Percentiles rank a stretch among this genome's conserved stretches.
Evolutionary conservation across 768 basidiomycete genomes (phyloP).

Genomic region (Gyrodon lividus): DNA sequence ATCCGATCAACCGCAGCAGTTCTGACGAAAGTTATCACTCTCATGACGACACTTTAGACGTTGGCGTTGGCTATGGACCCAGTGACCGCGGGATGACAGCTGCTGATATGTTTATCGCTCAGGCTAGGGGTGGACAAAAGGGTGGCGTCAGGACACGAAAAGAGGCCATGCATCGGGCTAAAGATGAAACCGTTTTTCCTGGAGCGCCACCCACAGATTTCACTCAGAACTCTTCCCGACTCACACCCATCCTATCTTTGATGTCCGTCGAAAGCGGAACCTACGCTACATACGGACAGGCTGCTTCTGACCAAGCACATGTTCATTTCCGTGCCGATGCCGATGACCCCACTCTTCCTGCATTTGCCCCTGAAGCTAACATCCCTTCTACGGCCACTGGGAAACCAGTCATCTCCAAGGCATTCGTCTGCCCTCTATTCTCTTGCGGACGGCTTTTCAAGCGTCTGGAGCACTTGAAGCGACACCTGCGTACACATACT

Average conservation of each 20-base stretch:
- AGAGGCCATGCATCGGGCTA: slow-evolving; percentile 14
- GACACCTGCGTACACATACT: slow-evolving; percentile 87
- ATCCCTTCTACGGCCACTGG: slow-evolving; percentile 17
- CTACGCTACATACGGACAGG: slow-evolving; percentile 18
- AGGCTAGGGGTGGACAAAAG: slow-evolving; percentile 56
- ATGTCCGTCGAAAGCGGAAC: slow-evolving; percentile 21
- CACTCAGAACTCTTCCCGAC: slow-evolving; percentile 11
- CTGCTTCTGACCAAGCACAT: slow-evolving; percentile 15
- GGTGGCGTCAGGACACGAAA: slow-evolving; percentile 17
- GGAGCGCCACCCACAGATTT: slow-evolving; percentile 20
- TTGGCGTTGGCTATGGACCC: slow-evolving; percentile 30
- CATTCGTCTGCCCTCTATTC: slow-evolving; percentile 79
- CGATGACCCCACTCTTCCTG: slow-evolving; percentile 13
- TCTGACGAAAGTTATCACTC: slow-evolving; percentile 20
- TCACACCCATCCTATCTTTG: slow-evolving; percentile 21
- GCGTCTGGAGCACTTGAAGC: slow-evolving; percentile 87
- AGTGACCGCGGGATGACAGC: slow-evolving; percentile 43
- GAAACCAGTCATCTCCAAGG: slow-evolving; percentile 48
- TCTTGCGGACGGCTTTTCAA: slow-evolving; percentile 87
- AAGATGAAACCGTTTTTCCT: slow-evolving; percentile 6
- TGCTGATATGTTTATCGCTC: slow-evolving; percentile 66
- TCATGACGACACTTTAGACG: slow-evolving; percentile 7
- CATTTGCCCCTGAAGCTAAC: slow-evolving; percentile 21
- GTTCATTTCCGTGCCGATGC: slow-evolving; percentile 13
- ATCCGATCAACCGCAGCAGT: slow-evolving; percentile 28